A percentile compares a stretch with the other conserved stretches of the same genome.
phyloP scores from a whole-genome alignment of 495 filamentous ascomycete species.

The Xylaria nigripes region DNA sequence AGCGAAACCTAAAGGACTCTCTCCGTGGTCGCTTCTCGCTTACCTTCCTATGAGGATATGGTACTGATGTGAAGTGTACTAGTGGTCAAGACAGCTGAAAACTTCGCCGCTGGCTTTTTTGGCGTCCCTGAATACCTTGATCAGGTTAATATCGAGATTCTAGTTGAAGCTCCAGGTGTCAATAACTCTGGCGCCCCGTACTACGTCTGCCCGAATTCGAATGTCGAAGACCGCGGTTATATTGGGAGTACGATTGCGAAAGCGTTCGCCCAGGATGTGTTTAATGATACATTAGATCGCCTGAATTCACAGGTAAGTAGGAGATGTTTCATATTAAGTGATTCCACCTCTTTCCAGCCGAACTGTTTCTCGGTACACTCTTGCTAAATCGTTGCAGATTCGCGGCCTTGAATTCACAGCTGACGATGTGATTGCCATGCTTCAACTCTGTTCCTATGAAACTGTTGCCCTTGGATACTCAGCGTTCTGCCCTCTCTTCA shows the following conservation, averaged over 20 bases:
- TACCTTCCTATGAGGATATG: background rate
- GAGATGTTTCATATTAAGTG: background rate
- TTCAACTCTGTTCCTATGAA: conserved; percentile 26
- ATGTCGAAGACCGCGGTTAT: conserved; percentile 18
- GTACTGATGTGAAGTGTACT: background rate
- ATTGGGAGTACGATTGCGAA: conserved; percentile 26
- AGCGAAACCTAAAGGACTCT: background rate
- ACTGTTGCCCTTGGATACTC: conserved; percentile 23
- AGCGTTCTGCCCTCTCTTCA: conserved; percentile 27
- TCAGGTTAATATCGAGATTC: conserved; percentile 31
- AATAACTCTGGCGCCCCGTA: conserved; percentile 28
- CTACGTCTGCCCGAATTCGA: conserved; percentile 27
- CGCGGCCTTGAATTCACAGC: conserved; percentile 22
- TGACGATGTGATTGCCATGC: conserved; percentile 17
- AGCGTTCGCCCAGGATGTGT: conserved; percentile 16
- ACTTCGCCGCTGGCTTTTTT: conserved; percentile 35
- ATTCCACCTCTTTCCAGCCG: background rate
- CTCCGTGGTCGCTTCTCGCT: background rate
- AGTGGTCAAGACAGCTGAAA: conserved; percentile 32
- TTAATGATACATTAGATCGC: conserved; percentile 21
- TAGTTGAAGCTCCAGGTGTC: conserved; percentile 24
- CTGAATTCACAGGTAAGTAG: conserved; percentile 21
- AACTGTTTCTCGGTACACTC: background rate
- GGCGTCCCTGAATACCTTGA: conserved; percentile 31
- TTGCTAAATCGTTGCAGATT: conserved; percentile 9